Evolutionary conservation across 495 filamentous ascomycete species (phyloP).

Genomic region (Xylaria intraflava): DNA sequence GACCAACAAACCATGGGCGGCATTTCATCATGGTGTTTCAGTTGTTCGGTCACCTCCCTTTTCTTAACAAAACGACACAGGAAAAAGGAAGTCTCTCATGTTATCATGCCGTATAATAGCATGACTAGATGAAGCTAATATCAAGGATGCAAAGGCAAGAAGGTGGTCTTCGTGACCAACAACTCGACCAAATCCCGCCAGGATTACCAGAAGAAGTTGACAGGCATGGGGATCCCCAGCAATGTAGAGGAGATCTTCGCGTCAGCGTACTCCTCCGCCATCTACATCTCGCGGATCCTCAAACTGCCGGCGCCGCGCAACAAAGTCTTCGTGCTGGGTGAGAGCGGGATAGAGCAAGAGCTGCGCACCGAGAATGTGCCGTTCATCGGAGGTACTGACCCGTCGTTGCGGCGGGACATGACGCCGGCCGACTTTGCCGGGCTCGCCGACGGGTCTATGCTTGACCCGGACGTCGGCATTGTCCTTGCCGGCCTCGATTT

Average conservation of each 20-base stretch:
- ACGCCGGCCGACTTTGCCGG: conserved; percentile 68
- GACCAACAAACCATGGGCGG: not conserved
- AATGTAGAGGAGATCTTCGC: conserved; percentile 86
- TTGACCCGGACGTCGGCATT: conserved; percentile 82
- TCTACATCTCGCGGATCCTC: conserved; percentile 94
- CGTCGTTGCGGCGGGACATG: conserved; percentile 65
- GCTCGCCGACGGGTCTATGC: conserved; percentile 65
- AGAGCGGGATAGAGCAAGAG: conserved; percentile 86
- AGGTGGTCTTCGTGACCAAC: conserved; percentile 94
- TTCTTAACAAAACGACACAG: not conserved
- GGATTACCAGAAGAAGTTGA: conserved; percentile 88
- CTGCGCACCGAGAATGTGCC: conserved; percentile 67
- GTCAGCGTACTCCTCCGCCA: conserved; percentile 86
- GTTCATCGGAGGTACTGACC: conserved; percentile 87
- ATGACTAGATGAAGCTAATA: too few species aligned
- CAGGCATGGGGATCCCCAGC: conserved; percentile 71
- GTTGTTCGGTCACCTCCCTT: not conserved
- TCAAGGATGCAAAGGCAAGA: conserved; percentile 62
- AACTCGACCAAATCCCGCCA: conserved; percentile 95
- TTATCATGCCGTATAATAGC: too few species aligned
- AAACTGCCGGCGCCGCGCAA: conserved; percentile 67
- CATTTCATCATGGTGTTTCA: conserved; percentile 1
- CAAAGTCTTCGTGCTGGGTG: conserved; percentile 91
- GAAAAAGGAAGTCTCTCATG: not conserved
- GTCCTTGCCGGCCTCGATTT: conserved; percentile 88